phyloP scores from a whole-genome alignment of 768 basidiomycete genomes.

The Pholiota conissans region DNA sequence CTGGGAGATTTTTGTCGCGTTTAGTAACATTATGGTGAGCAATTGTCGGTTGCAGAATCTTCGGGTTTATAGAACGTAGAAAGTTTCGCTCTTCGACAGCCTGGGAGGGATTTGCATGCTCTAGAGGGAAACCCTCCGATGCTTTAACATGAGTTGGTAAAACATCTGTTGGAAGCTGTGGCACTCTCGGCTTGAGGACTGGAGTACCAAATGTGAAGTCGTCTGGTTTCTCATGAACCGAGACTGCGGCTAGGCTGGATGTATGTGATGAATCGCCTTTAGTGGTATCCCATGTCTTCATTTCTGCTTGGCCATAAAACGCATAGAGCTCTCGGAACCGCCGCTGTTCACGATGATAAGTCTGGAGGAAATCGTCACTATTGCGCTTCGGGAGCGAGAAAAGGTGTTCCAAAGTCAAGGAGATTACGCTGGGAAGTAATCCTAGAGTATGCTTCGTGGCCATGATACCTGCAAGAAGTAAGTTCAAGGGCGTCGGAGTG shows the following conservation, averaged over 20 bases:
- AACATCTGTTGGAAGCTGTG: neutral
- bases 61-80: neutral
- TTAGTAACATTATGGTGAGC: neutral
- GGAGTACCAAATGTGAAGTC: constrained; percentile 53
- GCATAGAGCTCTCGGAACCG: constrained; percentile 44
- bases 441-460: neutral
- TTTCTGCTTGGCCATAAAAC: constrained; percentile 34
- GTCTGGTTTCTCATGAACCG: neutral
- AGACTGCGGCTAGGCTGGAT: neutral
- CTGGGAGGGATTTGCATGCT: neutral
- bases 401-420: constrained; percentile 18
- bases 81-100: neutral
- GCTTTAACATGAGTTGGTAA: neutral
- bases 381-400: constrained; percentile 38
- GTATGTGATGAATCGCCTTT: neutral
- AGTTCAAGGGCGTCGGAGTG: no score
- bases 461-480: neutral
- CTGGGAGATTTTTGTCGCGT: neutral
- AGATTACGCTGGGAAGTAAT: neutral
- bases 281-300: constrained; percentile 29
- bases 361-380: constrained; percentile 39
- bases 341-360: constrained; percentile 52
- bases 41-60: neutral
- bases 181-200: constrained; percentile 47
- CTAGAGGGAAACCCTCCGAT: neutral